Conservation (phyloP, 352 stramenopile genomes). For the Phytophthora pistaciae region DNA sequence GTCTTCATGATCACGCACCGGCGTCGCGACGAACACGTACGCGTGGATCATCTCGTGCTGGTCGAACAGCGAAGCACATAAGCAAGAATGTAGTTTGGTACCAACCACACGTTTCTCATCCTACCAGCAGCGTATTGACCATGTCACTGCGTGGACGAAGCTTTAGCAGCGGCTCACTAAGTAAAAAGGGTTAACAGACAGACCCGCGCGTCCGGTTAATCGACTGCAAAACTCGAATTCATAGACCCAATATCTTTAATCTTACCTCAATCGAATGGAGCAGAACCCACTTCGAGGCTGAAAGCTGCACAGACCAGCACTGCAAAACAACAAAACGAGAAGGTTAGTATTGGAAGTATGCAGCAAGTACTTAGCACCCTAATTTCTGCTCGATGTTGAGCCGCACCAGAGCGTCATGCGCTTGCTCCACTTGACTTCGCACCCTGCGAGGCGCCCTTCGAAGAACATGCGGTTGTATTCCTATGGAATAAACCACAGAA, state of each 20-base stretch:
- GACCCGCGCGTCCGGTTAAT: neutral
- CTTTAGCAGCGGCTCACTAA: slow-evolving; percentile 82
- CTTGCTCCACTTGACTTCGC: slow-evolving; percentile 91
- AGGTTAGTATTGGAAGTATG: neutral
- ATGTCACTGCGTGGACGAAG: slow-evolving; percentile 84
- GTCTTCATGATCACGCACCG: slow-evolving; percentile 85
- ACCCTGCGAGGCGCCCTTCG: slow-evolving; percentile 72
- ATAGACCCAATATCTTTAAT: neutral
- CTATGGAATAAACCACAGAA: slow-evolving; percentile 35
- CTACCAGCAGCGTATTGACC: slow-evolving; percentile 88
- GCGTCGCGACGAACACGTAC: slow-evolving; percentile 86
- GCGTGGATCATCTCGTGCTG: slow-evolving; percentile 94
- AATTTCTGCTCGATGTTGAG: neutral
- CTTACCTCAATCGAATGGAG: slow-evolving; percentile 84
- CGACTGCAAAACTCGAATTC: neutral
- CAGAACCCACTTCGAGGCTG: slow-evolving; percentile 82
- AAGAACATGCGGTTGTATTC: slow-evolving; percentile 90
- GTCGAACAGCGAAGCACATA: neutral
- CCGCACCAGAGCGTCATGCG: slow-evolving; percentile 90
- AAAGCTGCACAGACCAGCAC: slow-evolving; percentile 84
- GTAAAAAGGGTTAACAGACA: slow-evolving; percentile 1
- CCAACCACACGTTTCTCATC: neutral
- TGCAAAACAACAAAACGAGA: slow-evolving; percentile 14
- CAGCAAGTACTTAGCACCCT: neutral
- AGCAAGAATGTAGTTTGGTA: neutral